These are phyloP conservation scores for Penicillium sp. DNA, from an alignment of 2,329 filamentous ascomycete species.

Conservation along the genomic window DNA sequence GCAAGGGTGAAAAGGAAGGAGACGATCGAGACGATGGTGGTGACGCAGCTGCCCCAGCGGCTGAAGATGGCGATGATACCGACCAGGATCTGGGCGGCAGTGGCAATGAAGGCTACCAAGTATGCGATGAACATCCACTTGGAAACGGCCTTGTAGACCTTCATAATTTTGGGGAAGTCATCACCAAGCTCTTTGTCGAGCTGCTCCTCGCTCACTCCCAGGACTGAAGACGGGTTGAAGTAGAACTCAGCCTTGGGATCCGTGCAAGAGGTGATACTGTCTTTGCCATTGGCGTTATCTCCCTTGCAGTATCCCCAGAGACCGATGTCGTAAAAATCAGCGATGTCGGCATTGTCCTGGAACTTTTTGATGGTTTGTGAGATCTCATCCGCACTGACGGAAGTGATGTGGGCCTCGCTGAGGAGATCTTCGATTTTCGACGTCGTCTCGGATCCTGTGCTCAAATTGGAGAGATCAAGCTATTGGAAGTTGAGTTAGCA, in stretches of 20 bases:
- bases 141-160: slow-evolving; percentile 67
- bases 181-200: slow-evolving; percentile 63
- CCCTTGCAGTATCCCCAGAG: slow-evolving; percentile 84
- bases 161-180: slow-evolving; percentile 63
- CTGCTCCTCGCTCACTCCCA: slow-evolving; percentile 55
- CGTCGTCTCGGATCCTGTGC: slow-evolving; percentile 42
- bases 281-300: slow-evolving; percentile 52
- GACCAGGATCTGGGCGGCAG: slow-evolving; percentile 67
- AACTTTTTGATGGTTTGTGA: slow-evolving; percentile 36
- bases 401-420: slow-evolving; percentile 33
- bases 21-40: slow-evolving; percentile 67
- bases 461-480: slow-evolving; percentile 61
- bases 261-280: slow-evolving; percentile 60
- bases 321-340: slow-evolving; percentile 73
- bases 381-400: slow-evolving; percentile 39
- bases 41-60: slow-evolving; percentile 74
- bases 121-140: slow-evolving; percentile 84
- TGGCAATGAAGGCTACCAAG: slow-evolving; percentile 66
- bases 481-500: slow-evolving; percentile 19
- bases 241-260: slow-evolving; percentile 72
- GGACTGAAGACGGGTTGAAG: slow-evolving; percentile 64
- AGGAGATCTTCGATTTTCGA: slow-evolving; percentile 31
- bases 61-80: slow-evolving; percentile 82
- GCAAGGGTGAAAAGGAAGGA: slow-evolving; percentile 57
- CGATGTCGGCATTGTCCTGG: slow-evolving; percentile 55